Evolutionary conservation across 192 early-diverging fungal species (phyloP), one percentile per base, ranked within the genome.

Genomic region (Coemansia biformis): DNA sequence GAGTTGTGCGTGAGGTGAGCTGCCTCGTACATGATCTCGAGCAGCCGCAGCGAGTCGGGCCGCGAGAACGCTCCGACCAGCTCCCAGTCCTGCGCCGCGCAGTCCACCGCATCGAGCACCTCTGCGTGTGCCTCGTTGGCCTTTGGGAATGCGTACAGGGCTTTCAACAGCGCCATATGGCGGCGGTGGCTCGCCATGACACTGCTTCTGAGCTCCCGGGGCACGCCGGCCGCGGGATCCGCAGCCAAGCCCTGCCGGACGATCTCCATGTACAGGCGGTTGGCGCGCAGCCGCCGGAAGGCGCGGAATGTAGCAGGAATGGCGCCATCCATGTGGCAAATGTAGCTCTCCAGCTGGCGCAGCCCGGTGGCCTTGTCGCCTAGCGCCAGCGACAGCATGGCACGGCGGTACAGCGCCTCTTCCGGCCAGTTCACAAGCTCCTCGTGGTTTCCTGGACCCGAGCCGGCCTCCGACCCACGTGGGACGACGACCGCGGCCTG

Each of bases 1-100:
- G 86, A 86, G 54, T 87, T 82, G 67, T 83, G 86, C 0, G 86
- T 86, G 38, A 79, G 76, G 51, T 77, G 65, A 0, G 80, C 63
- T 1, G 81, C 76, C 21, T 83, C 79, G 35, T 86, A 84, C 40
- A 90, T 60, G 0, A 79, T 59, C 66, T 81, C 63, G 10, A 85
- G 68, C 45, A 86, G 59, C 11, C 75, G 66, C 11, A 78, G 61
- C 34, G 77, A 59, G 24, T 86, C 85, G 12, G 68, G 38, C 32
- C 75, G 63, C 22, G 72, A 78, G 28, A 66, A 63, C 8, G 65
- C 57, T 11, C 65, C 67, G 4, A 84, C 63, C 48, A 84, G 28
- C 38, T 72, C 66, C 48, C 84, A 78, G 47, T 87, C 85, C 13
- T 51, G 46, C 5, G 79, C 78, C 9, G 86, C 72, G 34, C 75